Evolutionary conservation across 768 basidiomycete genomes (phyloP).

Genomic region (Lentinus tigrinus): DNA sequence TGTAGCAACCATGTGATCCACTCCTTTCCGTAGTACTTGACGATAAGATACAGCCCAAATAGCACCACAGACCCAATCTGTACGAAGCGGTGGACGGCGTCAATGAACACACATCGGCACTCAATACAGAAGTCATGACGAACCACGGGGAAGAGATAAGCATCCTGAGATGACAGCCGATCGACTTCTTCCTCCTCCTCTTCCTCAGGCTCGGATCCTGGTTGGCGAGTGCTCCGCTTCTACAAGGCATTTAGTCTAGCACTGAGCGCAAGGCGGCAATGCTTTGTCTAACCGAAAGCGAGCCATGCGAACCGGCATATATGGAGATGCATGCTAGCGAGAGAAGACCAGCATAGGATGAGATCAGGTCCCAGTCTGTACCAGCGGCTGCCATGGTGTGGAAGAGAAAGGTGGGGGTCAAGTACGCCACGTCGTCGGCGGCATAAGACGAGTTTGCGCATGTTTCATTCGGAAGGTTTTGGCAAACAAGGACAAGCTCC

Average conservation of each 20-base stretch:
- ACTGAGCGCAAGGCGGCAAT: neutral
- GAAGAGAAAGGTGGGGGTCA: neutral
- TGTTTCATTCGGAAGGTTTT: constrained; percentile 21
- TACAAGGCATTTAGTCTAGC: neutral
- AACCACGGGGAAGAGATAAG: constrained; percentile 76
- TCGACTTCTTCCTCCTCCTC: constrained; percentile 61
- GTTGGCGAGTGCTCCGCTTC: constrained; percentile 15
- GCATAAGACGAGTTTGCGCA: constrained; percentile 16
- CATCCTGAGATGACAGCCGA: constrained; percentile 64
- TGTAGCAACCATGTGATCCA: constrained; percentile 83
- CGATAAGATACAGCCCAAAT: constrained; percentile 63
- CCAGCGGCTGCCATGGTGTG: constrained; percentile 3
- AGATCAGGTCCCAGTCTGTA: constrained; percentile 57
- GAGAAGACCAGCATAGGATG: constrained; percentile 69
- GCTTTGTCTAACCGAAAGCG: constrained; percentile 52
- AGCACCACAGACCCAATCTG: constrained; percentile 72
- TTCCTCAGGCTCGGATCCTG: constrained; percentile 35
- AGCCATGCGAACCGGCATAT: constrained; percentile 67
- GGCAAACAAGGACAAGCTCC: constrained; percentile 22
- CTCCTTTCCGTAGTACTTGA: constrained; percentile 74
- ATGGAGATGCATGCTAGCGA: constrained; percentile 64
- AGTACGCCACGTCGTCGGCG: constrained; percentile 10
- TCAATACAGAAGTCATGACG: constrained; percentile 27
- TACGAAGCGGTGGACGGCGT: neutral
- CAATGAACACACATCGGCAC: neutral